Conservation (phyloP, 2,329 filamentous ascomycete species). For the Beauveria sp. region DNA sequence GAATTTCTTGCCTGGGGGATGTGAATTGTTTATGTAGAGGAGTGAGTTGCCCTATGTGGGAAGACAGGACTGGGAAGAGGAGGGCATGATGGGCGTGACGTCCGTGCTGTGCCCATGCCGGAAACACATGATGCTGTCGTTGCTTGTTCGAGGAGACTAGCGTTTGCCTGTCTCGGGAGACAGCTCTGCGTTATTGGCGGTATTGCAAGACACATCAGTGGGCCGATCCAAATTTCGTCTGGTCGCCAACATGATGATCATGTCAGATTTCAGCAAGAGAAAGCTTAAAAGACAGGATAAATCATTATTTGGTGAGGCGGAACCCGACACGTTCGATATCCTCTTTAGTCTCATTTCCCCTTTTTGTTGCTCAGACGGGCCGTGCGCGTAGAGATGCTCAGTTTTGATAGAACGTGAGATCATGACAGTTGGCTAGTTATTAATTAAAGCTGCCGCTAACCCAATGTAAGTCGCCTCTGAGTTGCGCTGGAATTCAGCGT, state of each 20-base stretch:
- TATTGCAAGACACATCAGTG: not conserved
- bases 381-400: too few relatives aligned
- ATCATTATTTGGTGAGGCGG: not conserved
- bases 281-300: not conserved
- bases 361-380: too few relatives aligned
- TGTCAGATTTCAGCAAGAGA: not conserved
- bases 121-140: not conserved
- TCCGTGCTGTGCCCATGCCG: not conserved
- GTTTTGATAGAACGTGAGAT: too few relatives aligned
- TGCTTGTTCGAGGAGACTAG: not conserved
- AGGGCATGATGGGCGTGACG: not conserved
- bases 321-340: too few relatives aligned
- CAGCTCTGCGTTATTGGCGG: not conserved
- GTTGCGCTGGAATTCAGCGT: too few relatives aligned
- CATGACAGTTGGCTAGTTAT: too few relatives aligned
- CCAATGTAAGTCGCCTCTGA: too few relatives aligned
- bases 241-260: not conserved
- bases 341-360: too few relatives aligned
- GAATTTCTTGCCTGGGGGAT: too few relatives aligned
- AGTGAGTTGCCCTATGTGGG: not conserved
- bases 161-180: not conserved
- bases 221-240: not conserved
- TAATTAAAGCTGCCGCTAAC: too few relatives aligned
- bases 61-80: not conserved
- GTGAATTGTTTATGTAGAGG: not conserved